Base-by-base conservation (phyloP, 371 early-diverging fungal genomes). In the Mortierella sp. region DNA sequence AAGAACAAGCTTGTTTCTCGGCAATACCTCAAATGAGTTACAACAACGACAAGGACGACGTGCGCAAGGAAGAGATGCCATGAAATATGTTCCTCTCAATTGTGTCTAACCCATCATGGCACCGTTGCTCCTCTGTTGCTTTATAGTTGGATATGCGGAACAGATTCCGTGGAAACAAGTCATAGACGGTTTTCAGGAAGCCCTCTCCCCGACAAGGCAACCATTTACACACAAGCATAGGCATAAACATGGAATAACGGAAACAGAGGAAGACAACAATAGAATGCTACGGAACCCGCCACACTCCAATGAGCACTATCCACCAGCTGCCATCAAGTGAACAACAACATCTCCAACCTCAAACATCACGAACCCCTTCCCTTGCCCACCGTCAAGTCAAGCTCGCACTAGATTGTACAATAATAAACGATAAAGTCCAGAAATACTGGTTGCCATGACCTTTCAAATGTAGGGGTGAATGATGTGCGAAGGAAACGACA, bases 131-230 rank as follows among this genome's bases (percentile, higher is more conserved):
- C 10, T 72, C 24, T n/a, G 29, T 18, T 65, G 41, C 21, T 16
- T 72, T 7, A n/a, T 54, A 86, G 87, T 71, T 86, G 68, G 87
- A 86, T 79, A 86, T 86, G 87, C 71, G 87, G 54, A 82, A 70
- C 41, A 76, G 87, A 63, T 86, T 86, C 74, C 72, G 87, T 70
- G 82, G 82, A 75, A 86, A 82, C 80, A 86, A 86, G 76, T 74
- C 87, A 80, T 82, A 82, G 73, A 68, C 16, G 27, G 29, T 27
- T 5, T 16, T 6, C 41, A 18, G 41, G 21, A 35, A 32, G 41
- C 21, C 38, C 24, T 24, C 41, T 18, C 68, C 7, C 38, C 10
- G 1, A 8, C 41, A 38, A 3, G 41, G 41, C 68, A 68, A 41
- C 38, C 41, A 8, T 32, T 35, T 41, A 24, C 43, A 18, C 24